These are phyloP conservation scores for Strigomonas galati DNA, from an alignment of 208 protist genomes.

Conservation along the genomic window DNA sequence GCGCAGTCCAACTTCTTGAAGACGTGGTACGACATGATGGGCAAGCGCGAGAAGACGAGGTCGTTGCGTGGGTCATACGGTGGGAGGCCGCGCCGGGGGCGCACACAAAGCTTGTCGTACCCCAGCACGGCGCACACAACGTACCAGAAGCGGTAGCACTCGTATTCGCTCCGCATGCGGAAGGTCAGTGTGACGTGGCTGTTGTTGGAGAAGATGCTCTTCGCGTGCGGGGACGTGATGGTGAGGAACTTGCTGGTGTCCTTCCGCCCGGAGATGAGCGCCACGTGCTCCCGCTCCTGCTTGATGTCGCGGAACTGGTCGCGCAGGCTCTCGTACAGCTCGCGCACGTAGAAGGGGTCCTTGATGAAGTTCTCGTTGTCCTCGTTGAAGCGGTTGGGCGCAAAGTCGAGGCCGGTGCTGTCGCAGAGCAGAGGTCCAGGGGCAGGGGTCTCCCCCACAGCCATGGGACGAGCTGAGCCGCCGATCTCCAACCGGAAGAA, in stretches of 20 bases:
- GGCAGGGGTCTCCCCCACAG: constrained; percentile 28
- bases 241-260: constrained; percentile 24
- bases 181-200: constrained; percentile 36
- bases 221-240: constrained; percentile 42
- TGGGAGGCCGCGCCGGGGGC: constrained; percentile 59
- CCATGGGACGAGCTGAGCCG: constrained; percentile 39
- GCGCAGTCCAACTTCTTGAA: constrained; percentile 58
- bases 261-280: constrained; percentile 25
- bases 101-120: constrained; percentile 57
- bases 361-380: constrained; percentile 47
- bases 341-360: constrained; percentile 50
- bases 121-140: constrained; percentile 63
- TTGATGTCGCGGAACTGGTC: constrained; percentile 52
- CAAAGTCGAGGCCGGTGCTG: constrained; percentile 21
- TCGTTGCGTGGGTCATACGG: constrained; percentile 77
- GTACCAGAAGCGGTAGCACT: constrained; percentile 57
- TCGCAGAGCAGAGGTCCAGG: constrained; percentile 48
- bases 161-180: constrained; percentile 57
- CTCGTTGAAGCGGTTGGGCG: constrained; percentile 28
- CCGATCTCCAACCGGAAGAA: constrained; percentile 58
- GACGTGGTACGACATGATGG: constrained; percentile 64
- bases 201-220: constrained; percentile 18
- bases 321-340: constrained; percentile 66
- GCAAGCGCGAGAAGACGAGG: constrained; percentile 52
- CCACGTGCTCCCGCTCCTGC: constrained; percentile 35